Evolutionary conservation across 345 rosid species (phyloP), one percentile per base, ranked within the genome.

Genomic region (Diplotaxis tenuifolia): DNA sequence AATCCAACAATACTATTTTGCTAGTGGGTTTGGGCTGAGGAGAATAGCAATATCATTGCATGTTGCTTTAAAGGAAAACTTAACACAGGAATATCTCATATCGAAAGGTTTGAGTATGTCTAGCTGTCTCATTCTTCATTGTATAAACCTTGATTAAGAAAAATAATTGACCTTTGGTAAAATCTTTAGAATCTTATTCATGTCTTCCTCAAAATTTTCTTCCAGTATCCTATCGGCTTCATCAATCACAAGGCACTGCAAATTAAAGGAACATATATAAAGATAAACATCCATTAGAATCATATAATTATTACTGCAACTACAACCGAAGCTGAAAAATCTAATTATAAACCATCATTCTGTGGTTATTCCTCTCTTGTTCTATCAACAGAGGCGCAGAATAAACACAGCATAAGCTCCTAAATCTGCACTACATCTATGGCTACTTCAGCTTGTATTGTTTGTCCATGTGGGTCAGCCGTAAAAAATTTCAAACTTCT

Each of bases 201-300:
- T 92, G 80, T 92, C 98, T 65, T 92, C 99, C 86, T 96, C 99
- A 70, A 96, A 96, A 74, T 96, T 96, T 16, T 92, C 97, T 81
- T 96, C 99, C 84, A 96, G 81, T 78, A 96, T 92, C 72, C 98
- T 85, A 75, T 96, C 99, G 19, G 99, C 99, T 85, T 96, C 98
- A 69, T 96, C 99, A 60, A 96, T 89, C 12, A 90, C 74, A 47
- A 96, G 96, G 80, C 93, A 90, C 99, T 96, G 81, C 81, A 83
- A 62, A 64, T 71, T 42, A 20, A 18, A 70, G 64, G 50, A 55
- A 59, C 42, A 70, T 22, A 40, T n/a, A 32, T 25, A 38, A 20
- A 20, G 0, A n/a, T 7, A 52, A 40, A 50, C 7, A 74, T 42
- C 12, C n/a, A 61, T 18, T 45, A 49, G 29, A 57, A 47, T 19